Evolutionary conservation across 2,329 filamentous ascomycete genomes (phyloP), one percentile per base, ranked within the genome.

Genomic region (Decorospora gaudefroyi): DNA sequence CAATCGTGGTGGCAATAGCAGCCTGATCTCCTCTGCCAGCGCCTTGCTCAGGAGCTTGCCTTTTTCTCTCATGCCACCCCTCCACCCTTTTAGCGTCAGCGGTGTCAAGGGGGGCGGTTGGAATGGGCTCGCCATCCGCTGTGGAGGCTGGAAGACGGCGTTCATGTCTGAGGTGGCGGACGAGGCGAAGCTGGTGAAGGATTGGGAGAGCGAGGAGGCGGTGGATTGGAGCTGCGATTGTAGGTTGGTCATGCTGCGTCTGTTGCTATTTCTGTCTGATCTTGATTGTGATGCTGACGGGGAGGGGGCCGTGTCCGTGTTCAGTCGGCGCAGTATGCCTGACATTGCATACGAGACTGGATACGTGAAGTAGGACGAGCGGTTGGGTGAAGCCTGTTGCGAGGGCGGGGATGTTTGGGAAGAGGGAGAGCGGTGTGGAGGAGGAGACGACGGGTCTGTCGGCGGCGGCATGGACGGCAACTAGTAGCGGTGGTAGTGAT

Each of bases 21-120:
- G 81, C 33, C 93, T 81, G 44, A 97, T 96, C 74, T 97, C 93
- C 73, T 97, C 93, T 2, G 92, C 93, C 19, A 97, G 76, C 8
- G 84, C 80, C 35, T 77, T 75, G 12, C 80, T 86, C 42, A 99
- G 77, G 39, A 97, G 76, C 55, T 82, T 80, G 32, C 83, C 84
- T 23, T 77, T 78, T 12, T 72, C 59, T 12, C 77, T 73, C 3
- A 86, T 90, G 59, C 77, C 78, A 1, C 76, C 72, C 46, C 77
- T 76, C 70, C 85, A 89, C 25, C 87, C 87, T 15, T 76, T 72
- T 23, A 97, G 78, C 4, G 79, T 76, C 15, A 97, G 73, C 0
- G 92, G 89, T 43, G 92, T 91, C 35, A 97, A 81, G 0, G 91
- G 91, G 8, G 92, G 92, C 1, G 90, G 90, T 57, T 90, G 87